Conservation (phyloP, 139 green algal genomes). For the Ulvella scutata region DNA sequence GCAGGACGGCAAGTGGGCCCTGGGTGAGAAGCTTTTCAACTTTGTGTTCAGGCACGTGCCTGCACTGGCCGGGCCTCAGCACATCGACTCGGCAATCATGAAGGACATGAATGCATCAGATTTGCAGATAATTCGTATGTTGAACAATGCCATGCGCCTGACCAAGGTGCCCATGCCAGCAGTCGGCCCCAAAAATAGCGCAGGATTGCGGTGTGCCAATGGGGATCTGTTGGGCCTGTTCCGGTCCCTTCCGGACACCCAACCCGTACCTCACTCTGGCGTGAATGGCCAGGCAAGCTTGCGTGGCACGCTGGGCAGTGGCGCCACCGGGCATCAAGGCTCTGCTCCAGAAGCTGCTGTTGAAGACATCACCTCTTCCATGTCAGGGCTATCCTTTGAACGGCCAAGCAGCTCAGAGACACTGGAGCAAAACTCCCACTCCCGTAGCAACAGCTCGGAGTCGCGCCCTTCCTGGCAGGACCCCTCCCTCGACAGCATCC, state of each 20-base stretch:
- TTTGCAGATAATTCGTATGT: background rate
- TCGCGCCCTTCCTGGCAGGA: no score
- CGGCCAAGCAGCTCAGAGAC: background rate
- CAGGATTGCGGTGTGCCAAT: no score
- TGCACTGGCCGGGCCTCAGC: background rate
- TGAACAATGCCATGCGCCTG: constrained; percentile 1
- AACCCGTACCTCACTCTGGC: no score
- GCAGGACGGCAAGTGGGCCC: background rate
- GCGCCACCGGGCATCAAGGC: no score
- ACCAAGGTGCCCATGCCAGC: background rate
- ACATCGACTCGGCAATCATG: background rate
- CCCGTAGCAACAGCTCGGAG: no score
- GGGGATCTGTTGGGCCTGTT: no score
- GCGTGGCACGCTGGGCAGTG: no score
- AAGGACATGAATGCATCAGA: constrained; percentile 2
- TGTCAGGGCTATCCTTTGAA: background rate
- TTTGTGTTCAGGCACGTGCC: background rate
- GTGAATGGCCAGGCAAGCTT: no score
- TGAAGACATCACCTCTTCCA: background rate
- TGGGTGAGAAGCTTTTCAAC: background rate
- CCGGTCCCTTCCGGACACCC: no score
- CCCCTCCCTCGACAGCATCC: background rate
- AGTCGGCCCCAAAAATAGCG: no score
- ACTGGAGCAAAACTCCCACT: no score
- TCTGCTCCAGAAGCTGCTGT: no score